Evolutionary conservation across 495 filamentous ascomycete species (phyloP), one percentile per base, ranked within the genome.

Genomic region (Hyphodiscus hymeniophilus): DNA sequence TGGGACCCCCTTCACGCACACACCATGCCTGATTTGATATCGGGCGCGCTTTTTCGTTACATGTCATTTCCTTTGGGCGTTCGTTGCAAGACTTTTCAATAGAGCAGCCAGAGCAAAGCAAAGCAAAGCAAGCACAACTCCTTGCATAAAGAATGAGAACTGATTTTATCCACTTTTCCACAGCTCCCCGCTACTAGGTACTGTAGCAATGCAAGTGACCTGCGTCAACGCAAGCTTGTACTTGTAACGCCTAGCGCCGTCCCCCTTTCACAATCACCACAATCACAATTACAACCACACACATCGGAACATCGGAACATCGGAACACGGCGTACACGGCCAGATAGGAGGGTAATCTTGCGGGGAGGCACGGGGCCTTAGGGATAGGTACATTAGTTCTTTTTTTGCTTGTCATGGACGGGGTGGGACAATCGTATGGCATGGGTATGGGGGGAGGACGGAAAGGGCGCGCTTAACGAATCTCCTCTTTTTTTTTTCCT

Each of bases 141-240:
- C 38, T 26, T 50, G 32, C 41, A 48, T 48, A 54, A n/a, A 58
- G 47, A 55, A 58, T 55, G 10, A 45, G 42, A 45, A 58, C 56
- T 58, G 48, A 58, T 58, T 21, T 48, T 48, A 48, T 30, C 22
- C 45, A 34, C 20, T 43, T 52, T 43, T 55, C 47, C 42, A 54
- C 41, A 58, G 56, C 56, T 58, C 35, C 21, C 17, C 56, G 51
- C 47, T 26, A 58, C 10, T 43, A 56, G n/a, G n/a, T n/a, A n/a
- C n/a, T n/a, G n/a, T n/a, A 52, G 21, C 40, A 51, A 51, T 51
- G 45, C 54, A 52, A 57, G 54, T 52, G 54, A 57, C 38, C 50
- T 52, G 50, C 50, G 39, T 57, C 45, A 35, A 23, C 43, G 42
- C 47, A 48, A 54, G 47, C 51, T 52, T 55, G 56, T 45, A 51